Evolutionary conservation across 257 asterid species (phyloP), one percentile per base, ranked within the genome.

Genomic region (Solanum rostratum): DNA sequence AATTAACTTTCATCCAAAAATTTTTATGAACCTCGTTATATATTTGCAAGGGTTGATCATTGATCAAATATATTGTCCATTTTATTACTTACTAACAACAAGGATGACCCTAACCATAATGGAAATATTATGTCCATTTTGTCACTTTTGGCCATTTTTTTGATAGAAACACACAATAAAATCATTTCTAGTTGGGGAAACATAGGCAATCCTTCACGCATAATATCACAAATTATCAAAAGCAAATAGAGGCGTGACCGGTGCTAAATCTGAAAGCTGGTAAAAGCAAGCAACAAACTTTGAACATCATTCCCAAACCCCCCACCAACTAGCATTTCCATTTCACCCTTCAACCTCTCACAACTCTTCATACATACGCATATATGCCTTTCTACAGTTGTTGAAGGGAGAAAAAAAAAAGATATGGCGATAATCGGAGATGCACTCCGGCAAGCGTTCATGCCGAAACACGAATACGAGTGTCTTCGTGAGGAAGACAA

Each of bases 401-500:
- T 27, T 50, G 24, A 52, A 41, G 46, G 9, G 39, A 33, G 39
- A 3, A 19, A 59, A 79, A 29, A 65, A 6, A 55, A 6, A 15
- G 15, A 15, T 7, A 90, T 90, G 92, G 89, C 88, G 55, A 84
- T 93, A 24, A 90, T 94, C 7, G 91, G 97, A 43, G 98, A 94
- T 90, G 98, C 98, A 79, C 89, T 95, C 80, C 91, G 98, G 87
- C 99, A 95, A 92, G 95, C 98, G 22, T 95, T 95, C 89, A 96
- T 94, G 99, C 98, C 97, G 82, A 96, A 93, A 87, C 95, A 90
- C 91, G 96, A 96, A 89, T 92, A 94, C 91, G 90, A 90, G 94
- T 87, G 90, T 87, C 96, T 93, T 70, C 92, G 98, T 29, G 98
- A 94, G 66, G 98, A 96, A 91, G 98, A 93, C 14, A 94, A 89